These are phyloP conservation scores for Limnomonas spitsbergensis DNA, from an alignment of 139 green algal species.

Conservation along the genomic window DNA sequence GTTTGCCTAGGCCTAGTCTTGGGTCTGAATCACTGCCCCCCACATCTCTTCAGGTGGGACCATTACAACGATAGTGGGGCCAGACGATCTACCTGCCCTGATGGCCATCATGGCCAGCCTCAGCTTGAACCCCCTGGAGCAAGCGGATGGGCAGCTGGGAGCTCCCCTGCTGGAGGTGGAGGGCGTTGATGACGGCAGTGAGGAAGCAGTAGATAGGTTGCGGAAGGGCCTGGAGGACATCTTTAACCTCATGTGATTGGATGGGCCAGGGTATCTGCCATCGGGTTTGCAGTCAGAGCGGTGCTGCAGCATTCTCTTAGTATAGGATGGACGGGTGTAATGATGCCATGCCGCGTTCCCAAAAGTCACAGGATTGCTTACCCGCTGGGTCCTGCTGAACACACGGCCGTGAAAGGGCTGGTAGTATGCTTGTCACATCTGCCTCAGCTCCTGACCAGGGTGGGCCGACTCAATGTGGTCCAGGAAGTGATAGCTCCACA, in stretches of 20 bases:
- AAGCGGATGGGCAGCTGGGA: background rate
- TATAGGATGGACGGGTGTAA: too few relatives aligned
- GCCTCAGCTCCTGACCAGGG: too few relatives aligned
- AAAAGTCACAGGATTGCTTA: too few relatives aligned
- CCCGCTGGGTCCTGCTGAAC: too few relatives aligned
- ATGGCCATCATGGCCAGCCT: background rate
- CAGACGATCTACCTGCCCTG: background rate
- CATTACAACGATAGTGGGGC: background rate
- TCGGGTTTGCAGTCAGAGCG: background rate
- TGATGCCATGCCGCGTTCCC: too few relatives aligned
- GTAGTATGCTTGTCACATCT: too few relatives aligned
- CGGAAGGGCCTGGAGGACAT: background rate
- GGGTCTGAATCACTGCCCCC: too few relatives aligned
- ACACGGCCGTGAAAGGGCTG: too few relatives aligned
- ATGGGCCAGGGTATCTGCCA: background rate
- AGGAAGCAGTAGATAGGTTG: background rate
- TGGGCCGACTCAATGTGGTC: too few relatives aligned
- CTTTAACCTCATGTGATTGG: background rate
- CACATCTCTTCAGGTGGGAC: background rate
- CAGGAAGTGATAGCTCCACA: too few relatives aligned
- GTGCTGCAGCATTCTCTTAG: too few relatives aligned
- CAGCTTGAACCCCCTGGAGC: background rate
- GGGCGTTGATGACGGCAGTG: background rate
- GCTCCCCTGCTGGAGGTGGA: background rate
- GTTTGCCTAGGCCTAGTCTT: too few relatives aligned